Conservation (phyloP, 2,329 filamentous ascomycete genomes). For the Colletotrichum endophyticum region DNA sequence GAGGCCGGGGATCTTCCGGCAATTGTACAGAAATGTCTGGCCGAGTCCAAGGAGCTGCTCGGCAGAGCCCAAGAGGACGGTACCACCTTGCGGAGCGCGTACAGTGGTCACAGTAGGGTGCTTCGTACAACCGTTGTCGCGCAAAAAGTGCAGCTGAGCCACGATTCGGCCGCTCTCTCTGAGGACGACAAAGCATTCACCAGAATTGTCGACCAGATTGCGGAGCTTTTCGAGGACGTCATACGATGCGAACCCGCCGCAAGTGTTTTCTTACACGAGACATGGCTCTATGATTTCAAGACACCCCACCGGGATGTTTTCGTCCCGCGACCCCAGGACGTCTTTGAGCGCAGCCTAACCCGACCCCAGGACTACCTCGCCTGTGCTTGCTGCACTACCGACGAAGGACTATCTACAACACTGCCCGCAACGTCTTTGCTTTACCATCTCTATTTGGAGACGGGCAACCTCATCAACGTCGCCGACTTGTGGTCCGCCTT, state of each 20-base stretch:
- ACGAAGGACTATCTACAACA: constrained; percentile 59
- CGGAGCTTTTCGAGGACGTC: constrained; percentile 48
- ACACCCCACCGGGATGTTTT: constrained; percentile 77
- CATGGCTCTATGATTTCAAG: constrained; percentile 77
- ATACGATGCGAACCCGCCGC: constrained; percentile 42
- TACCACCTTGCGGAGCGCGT: constrained; percentile 71
- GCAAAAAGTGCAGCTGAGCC: constrained; percentile 81
- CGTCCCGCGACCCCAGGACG: constrained; percentile 72
- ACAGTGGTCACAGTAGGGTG: constrained; percentile 73
- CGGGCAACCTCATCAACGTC: constrained; percentile 77
- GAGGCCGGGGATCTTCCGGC: constrained; percentile 35
- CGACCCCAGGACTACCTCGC: constrained; percentile 79
- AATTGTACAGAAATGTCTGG: constrained; percentile 45
- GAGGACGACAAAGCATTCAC: constrained; percentile 76
- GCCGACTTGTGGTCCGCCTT: constrained; percentile 83
- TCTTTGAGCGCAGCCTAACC: constrained; percentile 73
- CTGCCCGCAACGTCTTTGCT: constrained; percentile 75
- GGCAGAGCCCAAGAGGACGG: constrained; percentile 47
- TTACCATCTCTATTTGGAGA: constrained; percentile 81
- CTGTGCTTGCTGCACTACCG: constrained; percentile 69
- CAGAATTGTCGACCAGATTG: constrained; percentile 62
- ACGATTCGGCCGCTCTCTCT: constrained; percentile 73
- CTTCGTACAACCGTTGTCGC: constrained; percentile 80
- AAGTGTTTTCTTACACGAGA: constrained; percentile 68
- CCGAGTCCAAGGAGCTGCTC: constrained; percentile 51